Conservation (phyloP, 2,329 filamentous ascomycete genomes). For the Cercospora janseana region DNA sequence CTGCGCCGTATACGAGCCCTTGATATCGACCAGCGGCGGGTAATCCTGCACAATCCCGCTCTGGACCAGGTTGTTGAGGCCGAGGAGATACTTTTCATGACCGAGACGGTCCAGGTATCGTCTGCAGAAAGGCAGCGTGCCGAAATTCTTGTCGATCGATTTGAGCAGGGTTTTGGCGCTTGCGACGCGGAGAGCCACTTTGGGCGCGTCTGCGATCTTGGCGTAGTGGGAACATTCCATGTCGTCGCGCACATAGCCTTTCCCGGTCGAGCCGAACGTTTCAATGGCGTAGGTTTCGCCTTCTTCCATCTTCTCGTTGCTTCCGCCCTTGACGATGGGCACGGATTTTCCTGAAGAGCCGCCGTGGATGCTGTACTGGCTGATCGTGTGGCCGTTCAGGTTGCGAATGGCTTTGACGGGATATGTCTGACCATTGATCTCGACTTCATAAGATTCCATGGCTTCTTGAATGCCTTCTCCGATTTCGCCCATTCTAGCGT, state of each 20-base stretch:
- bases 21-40: constrained; percentile 56
- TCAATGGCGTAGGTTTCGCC: constrained; percentile 60
- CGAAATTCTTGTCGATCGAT: constrained; percentile 62
- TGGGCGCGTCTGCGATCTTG: constrained; percentile 38
- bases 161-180: constrained; percentile 58
- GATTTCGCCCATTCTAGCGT: constrained; percentile 55
- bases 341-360: constrained; percentile 53
- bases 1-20: constrained; percentile 63
- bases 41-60: constrained; percentile 59
- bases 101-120: constrained; percentile 65
- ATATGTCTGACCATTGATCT: constrained; percentile 53
- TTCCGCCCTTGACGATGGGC: constrained; percentile 54
- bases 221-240: constrained; percentile 42
- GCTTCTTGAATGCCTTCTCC: constrained; percentile 59
- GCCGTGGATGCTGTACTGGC: constrained; percentile 56
- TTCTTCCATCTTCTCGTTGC: constrained; percentile 57
- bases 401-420: constrained; percentile 57
- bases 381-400: constrained; percentile 57
- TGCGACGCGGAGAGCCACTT: constrained; percentile 44
- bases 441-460: constrained; percentile 62
- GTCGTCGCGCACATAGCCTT: constrained; percentile 50
- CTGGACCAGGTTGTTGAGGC: constrained; percentile 57
- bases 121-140: constrained; percentile 60
- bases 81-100: constrained; percentile 57
- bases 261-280: constrained; percentile 57